Base-by-base conservation (phyloP, 73 alveolate genomes). In the Paramecium biaurelia region DNA sequence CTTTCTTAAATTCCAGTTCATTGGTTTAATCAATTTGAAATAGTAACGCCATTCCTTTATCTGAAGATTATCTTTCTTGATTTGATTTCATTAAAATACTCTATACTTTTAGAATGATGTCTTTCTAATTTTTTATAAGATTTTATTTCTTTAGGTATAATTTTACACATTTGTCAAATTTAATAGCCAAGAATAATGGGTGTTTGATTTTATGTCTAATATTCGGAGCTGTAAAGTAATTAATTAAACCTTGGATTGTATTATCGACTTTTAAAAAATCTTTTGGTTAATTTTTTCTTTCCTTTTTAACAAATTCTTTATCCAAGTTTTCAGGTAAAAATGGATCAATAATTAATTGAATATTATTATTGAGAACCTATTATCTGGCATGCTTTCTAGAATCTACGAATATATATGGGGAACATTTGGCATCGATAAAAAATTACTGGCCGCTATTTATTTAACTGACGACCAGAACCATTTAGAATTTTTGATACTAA, bases 201-300 rank as follows among this genome's bases (percentile, higher is more conserved):
- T 93, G 96, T 84, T 93, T 89, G 9, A 93, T 92, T 79, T 93
- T 93, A 86, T 93, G 93, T 37, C 96, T 84, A 42, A 93, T 93
- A 26, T 93, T 93, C 5, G 95, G 92, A 7, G 96, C 95, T 35
- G 95, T 90, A 59, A 93, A 93, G 93, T 90, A 93, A 45, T 92
- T 92, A 9, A 92, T 63, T 34, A 92, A 26, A 1, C 96, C 96
- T 41, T 86, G 45, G 4, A 92, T 32, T 2, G 86, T 85, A 35
- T 92, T 37, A 15, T 87, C 92, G 11, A 93, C 92, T 34, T 85
- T 85, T 28, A 72, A 92, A 34, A 74, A 90, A 24, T 37, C 28
- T 21, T 45, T 47, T n/a, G 92, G 67, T 24, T 58, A 42, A 57
- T 59, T 70, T 63, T 53, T 92, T 47, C 85, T 93, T 24, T 70